Percentiles rank a stretch among this genome's conserved stretches.
Conservation (phyloP, 2,329 filamentous ascomycete genomes). For the Aureobasidium sp. region DNA sequence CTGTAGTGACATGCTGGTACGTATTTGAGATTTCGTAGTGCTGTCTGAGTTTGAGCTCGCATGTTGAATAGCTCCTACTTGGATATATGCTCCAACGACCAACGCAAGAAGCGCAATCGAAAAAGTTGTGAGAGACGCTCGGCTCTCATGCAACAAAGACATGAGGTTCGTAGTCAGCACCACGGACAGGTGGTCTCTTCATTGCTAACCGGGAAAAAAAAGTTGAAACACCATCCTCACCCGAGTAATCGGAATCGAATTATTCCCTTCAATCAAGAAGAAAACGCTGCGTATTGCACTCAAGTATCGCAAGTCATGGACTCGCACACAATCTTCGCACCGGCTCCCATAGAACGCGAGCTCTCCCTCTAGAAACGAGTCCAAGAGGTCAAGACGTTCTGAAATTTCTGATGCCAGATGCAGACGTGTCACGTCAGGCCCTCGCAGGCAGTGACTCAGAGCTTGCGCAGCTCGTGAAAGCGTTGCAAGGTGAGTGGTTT, state of each 20-base stretch:
- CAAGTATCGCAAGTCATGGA: conserved; percentile 57
- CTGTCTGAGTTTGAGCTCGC: background rate
- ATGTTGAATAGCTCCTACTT: background rate
- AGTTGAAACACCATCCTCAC: conserved; percentile 66
- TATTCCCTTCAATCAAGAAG: conserved; percentile 47
- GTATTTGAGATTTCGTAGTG: background rate
- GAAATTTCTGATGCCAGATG: conserved; percentile 87
- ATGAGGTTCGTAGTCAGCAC: conserved; percentile 14
- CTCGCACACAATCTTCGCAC: conserved; percentile 85
- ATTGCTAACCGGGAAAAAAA: conserved; percentile 37
- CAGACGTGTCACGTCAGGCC: conserved; percentile 79
- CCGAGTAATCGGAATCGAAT: conserved; percentile 95
- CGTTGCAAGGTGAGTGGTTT: conserved; percentile 35
- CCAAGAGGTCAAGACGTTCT: conserved; percentile 40
- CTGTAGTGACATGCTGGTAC: no score
- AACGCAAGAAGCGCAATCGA: background rate
- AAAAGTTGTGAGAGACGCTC: conserved; percentile 9
- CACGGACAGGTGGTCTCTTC: conserved; percentile 11
- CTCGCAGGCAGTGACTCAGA: conserved; percentile 65
- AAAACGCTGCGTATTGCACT: conserved; percentile 92
- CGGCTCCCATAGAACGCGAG: conserved; percentile 68
- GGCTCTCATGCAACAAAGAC: background rate
- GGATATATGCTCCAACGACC: background rate
- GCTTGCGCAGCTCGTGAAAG: conserved; percentile 24
- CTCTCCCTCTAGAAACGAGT: background rate